Percentiles rank a stretch among this genome's conserved stretches.
phyloP scores from a whole-genome alignment of 768 basidiomycete genomes.

The Lentinula edodes region DNA sequence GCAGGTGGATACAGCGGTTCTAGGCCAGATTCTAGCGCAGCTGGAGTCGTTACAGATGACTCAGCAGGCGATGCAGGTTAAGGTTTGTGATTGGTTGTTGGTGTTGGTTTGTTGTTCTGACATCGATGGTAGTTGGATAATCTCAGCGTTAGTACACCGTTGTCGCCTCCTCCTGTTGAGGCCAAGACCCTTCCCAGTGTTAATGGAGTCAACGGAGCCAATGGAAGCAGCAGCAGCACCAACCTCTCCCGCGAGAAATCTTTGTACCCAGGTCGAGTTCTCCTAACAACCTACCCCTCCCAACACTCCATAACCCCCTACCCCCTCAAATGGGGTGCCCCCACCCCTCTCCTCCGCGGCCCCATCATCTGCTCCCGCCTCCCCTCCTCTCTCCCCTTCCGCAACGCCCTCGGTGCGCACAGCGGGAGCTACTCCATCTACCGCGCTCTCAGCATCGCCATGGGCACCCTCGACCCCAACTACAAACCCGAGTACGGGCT shows the following conservation, averaged over 20 bases:
- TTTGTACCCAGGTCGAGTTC: constrained; percentile 78
- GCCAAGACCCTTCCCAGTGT: not conserved
- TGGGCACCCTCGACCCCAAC: constrained; percentile 72
- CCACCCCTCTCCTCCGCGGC: constrained; percentile 60
- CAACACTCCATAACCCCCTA: constrained; percentile 84
- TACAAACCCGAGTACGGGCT: constrained; percentile 79
- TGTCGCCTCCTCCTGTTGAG: not conserved
- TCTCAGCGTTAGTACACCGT: constrained; percentile 16
- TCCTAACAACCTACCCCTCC: constrained; percentile 90
- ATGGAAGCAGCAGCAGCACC: constrained; percentile 22
- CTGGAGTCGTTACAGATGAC: constrained; percentile 66
- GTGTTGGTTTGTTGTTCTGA: not conserved
- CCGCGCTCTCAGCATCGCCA: constrained; percentile 86
- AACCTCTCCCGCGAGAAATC: constrained; percentile 56
- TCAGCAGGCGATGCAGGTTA: constrained; percentile 74
- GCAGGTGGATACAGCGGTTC: constrained; percentile 17
- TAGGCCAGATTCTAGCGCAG: constrained; percentile 69
- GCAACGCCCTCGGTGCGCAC: constrained; percentile 93
- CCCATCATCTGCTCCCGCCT: constrained; percentile 88
- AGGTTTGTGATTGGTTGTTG: constrained; percentile 38
- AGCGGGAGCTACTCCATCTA: constrained; percentile 94
- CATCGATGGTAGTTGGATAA: constrained; percentile 43
- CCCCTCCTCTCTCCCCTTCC: constrained; percentile 75
- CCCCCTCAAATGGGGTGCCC: constrained; percentile 78
- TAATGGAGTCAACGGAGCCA: too few species aligned